Base-by-base conservation (phyloP, 352 stramenopile species). In the Phytophthora pinifolia region DNA sequence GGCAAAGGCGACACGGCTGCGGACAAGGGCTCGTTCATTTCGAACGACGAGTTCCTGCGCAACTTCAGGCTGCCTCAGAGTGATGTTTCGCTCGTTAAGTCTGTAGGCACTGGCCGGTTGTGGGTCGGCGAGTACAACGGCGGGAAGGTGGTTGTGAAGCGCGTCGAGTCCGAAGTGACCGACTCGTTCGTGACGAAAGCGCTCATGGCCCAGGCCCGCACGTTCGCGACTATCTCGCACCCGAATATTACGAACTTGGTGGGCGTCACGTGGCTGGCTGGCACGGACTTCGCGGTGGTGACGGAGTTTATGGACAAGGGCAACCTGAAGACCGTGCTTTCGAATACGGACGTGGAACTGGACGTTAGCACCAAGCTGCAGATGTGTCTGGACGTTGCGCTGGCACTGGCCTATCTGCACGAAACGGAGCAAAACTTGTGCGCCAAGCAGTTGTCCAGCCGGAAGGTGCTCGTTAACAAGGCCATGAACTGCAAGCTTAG, bases 261-360 rank as follows among this genome's bases (percentile, higher is more conserved):
- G 15, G 83, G 83, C 9, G 76, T 91, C 7, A 84, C 78, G 10
- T 90, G 74, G 77, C 45, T 93, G 22, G 72, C 75, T 20, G 80
- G 81, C 12, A 89, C 79, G n/a, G 83, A 93, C 59, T 91, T 90
- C 33, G 71, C 75, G 6, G 67, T 88, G 14, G 71, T 93, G 25
- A 74, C 76, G 3, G 80, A 93, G 61, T 93, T 83, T 50, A 76
- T 89, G 72, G 74, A 83, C 33, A 88, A 87, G 53, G 76, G 78
- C 42, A 88, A 80, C 36, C 41, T 92, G 17, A 74, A 72, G 46
- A 67, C 70, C 1, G 59, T 93, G 49, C 72, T 90, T 13, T 52
- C 70, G 17, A 83, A 88, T 41, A 53, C 61, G 1, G 68, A 89
- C 18, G 46, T 80, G 13, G 68, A 89, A 10, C 47, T 93, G 15